Evolutionary conservation across 768 basidiomycete species (phyloP), one percentile per base, ranked within the genome.

Genomic region (Scleroderma citrinum): DNA sequence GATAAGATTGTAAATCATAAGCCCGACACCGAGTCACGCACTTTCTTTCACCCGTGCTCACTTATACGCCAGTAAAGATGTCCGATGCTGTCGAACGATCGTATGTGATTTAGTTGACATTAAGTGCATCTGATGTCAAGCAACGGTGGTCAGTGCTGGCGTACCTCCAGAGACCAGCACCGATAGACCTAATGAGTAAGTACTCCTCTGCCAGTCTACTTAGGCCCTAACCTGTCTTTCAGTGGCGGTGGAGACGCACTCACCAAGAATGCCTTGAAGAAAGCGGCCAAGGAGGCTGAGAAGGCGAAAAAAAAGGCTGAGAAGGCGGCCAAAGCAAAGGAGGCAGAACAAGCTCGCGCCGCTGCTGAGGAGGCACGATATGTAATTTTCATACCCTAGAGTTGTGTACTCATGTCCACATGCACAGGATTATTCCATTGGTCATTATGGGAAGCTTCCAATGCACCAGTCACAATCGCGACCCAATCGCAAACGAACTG

Each of bases 401-500:
- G 36, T 11, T 29, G 23, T 19, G 5, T 24, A 24, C 46, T 59
- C 26, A 50, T 19, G 32, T 43, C 54, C 31, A 37, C 23, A 45
- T 48, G 35, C 40, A 17, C 56, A 92, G 89, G 92, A 94, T 63
- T 85, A 71, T 62, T 83, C 92, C 3, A 68, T 69, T 30, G 78
- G 82, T 40, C 87, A 81, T 68, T 99, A 98, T 65, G 96, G 96
- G 44, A 75, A 78, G 52, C 76, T 93, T 14, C 91, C 94, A 32
- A 71, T 98, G 39, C 87, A 97, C 71, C 91, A 96, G 69, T 97
- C 94, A 21, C 86, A 91, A 65, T 78, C 83, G 30, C 83, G 92
- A 42, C 73, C 80, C 8, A 71, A 76, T 44, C 74, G 76, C 50
- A 63, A 74, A 50, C 81, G 87, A 53, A 74, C 76, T 37, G 75